Evolutionary conservation across 768 basidiomycete species (phyloP), one percentile per base, ranked within the genome.

Genomic region (Phlebiopsis gigantea): DNA sequence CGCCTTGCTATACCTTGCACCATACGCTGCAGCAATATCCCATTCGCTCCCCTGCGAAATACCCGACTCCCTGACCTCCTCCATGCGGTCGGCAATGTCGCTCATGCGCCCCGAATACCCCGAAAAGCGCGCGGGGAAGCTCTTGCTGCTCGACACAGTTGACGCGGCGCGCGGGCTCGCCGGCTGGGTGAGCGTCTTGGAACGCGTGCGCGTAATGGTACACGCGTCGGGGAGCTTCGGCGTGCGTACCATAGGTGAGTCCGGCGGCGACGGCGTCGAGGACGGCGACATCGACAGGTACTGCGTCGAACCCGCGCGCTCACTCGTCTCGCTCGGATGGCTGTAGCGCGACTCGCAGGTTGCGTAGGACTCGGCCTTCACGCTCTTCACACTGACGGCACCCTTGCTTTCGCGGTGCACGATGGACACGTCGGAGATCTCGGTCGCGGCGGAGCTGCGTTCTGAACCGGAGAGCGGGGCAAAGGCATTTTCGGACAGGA

Each of bases 271-370:
- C 19, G 53, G 53, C 19, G 47, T 46, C 28, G 28, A 6, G 12
- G 54, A 46, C 2, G 54, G 54, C 24, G 48, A 34, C 50, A 51
- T 41, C 19, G 50, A 51, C 19, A 51, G 31, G 34, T 51, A 51
- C 9, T 41, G n/a, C 6, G 31, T 39, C 30, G 50, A 39, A 17
- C 26, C 46, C 25, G 9, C 15, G 29, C 30, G 25, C 9, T 30
- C 24, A 9, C 26, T 24, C 3, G 45, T 30, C 14, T n/a, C 52
- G 44, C 64, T 65, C 4, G 62, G 63, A 2, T 46, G 57, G 30
- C 64, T 65, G 63, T 68, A 68, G 24, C 62, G 58, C 54, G 65
- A 66, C 55, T 66, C 65, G 58, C 67, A 66, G 19, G 67, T 64
- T 29, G 61, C 57, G 60, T 64, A 66, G 42, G 65, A 66, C 56